phyloP scores from a whole-genome alignment of 352 stramenopile species.

The Globisporangium abappressorium region DNA sequence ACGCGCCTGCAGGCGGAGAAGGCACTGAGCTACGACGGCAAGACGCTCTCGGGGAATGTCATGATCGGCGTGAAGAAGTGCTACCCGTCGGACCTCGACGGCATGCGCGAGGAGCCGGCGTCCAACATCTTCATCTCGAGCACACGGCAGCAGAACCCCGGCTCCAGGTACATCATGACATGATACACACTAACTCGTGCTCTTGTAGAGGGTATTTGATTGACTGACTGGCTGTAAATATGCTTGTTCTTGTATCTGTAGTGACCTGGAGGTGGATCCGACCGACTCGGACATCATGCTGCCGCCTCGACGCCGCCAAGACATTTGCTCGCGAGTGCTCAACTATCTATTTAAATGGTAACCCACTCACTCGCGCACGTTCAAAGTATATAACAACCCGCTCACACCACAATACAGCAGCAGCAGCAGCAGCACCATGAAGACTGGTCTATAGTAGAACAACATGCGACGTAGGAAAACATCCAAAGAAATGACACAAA shows the following conservation, averaged over 20 bases:
- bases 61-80: slow-evolving; percentile 87
- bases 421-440: not conserved
- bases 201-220: not conserved
- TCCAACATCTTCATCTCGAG: slow-evolving; percentile 53
- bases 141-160: slow-evolving; percentile 40
- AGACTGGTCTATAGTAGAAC: too few species aligned
- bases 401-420: not conserved
- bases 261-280: slow-evolving; percentile 72
- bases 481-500: too few species aligned
- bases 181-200: not conserved
- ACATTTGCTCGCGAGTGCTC: slow-evolving; percentile 80
- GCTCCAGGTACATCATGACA: slow-evolving; percentile 23
- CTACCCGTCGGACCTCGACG: slow-evolving; percentile 61
- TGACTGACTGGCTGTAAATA: not conserved
- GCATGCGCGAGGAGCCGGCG: slow-evolving; percentile 46
- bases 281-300: slow-evolving; percentile 81
- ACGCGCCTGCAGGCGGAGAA: slow-evolving; percentile 80
- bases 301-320: slow-evolving; percentile 57
- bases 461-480: too few species aligned
- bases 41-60: slow-evolving; percentile 53
- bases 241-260: slow-evolving; percentile 3
- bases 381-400: not conserved
- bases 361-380: slow-evolving; percentile 6
- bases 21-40: slow-evolving; percentile 67
- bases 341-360: slow-evolving; percentile 87